Conservation (phyloP, 768 basidiomycete genomes). For the Mrakia hoshinonis region DNA sequence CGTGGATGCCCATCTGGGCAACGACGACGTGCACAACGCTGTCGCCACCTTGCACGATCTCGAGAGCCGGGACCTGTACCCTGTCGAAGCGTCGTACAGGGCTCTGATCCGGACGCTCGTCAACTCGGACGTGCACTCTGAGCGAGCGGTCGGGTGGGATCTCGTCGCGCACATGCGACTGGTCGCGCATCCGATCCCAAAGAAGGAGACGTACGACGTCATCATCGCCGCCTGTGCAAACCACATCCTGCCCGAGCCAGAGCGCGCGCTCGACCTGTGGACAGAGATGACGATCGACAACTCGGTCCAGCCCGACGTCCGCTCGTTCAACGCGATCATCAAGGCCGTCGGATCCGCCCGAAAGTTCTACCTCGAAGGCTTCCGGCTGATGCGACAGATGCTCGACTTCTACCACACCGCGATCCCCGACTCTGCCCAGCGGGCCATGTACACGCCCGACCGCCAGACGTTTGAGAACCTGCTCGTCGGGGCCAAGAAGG, state of each 20-base stretch:
- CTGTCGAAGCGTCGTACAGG: constrained; percentile 25
- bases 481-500: constrained; percentile 79
- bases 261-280: constrained; percentile 86
- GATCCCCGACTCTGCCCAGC: constrained; percentile 38
- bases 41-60: constrained; percentile 44
- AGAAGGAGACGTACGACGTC: constrained; percentile 58
- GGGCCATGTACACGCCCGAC: constrained; percentile 49
- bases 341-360: constrained; percentile 49
- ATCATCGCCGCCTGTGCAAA: constrained; percentile 82
- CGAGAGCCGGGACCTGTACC: constrained; percentile 25
- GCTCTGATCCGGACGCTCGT: constrained; percentile 29
- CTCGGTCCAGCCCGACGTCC: constrained; percentile 53
- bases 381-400: constrained; percentile 80
- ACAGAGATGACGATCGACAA: constrained; percentile 79
- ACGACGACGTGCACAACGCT: constrained; percentile 43
- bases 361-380: constrained; percentile 65
- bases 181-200: constrained; percentile 75
- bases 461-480: constrained; percentile 66
- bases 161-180: constrained; percentile 94
- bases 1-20: constrained; percentile 44
- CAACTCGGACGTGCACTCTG: constrained; percentile 25
- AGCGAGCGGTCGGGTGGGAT: constrained; percentile 78
- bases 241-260: constrained; percentile 57
- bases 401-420: constrained; percentile 65
- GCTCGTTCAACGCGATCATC: constrained; percentile 73